A percentile compares a stretch with the other conserved stretches of the same genome.
Conservation (phyloP, 2,329 filamentous ascomycete species). For the Arthroderma sp. region DNA sequence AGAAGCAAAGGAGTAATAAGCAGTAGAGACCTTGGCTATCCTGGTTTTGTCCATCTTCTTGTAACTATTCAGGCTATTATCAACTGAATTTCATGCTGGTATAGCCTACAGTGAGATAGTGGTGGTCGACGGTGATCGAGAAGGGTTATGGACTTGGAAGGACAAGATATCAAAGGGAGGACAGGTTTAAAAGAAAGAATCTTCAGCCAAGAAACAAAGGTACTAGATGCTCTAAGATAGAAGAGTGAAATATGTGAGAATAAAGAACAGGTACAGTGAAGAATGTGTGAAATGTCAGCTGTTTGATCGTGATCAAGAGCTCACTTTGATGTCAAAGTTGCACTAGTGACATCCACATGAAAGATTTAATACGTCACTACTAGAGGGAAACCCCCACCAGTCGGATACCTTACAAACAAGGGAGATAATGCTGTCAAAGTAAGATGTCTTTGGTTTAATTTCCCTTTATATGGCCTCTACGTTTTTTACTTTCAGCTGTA, state of each 20-base stretch:
- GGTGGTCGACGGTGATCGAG: not conserved
- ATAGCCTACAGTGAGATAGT: not conserved
- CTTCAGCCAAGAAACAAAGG: not conserved
- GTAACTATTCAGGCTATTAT: not conserved
- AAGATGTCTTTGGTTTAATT: not conserved
- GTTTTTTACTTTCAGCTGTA: not conserved
- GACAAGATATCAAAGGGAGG: not conserved
- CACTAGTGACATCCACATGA: not conserved
- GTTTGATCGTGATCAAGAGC: not conserved
- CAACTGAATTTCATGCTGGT: not conserved
- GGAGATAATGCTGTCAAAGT: not conserved
- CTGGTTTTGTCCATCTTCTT: slow-evolving; percentile 15
- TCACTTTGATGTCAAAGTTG: not conserved
- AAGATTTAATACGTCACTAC: not conserved
- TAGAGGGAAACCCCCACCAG: not conserved
- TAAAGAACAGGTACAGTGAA: not conserved
- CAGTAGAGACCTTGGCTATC: slow-evolving; percentile 13
- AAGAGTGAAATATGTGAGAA: not conserved
- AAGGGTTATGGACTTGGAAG: not conserved
- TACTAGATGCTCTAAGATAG: too few species aligned
- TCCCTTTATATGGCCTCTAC: too few species aligned
- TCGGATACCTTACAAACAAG: not conserved
- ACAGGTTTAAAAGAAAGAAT: not conserved
- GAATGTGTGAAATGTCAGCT: not conserved
- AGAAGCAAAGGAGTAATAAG: not conserved